A percentile compares a stretch with the other conserved stretches of the same genome.
These are phyloP conservation scores for Aspergillus hiratsukae DNA, from an alignment of 2,329 filamentous ascomycete genomes.

Conservation along the genomic window DNA sequence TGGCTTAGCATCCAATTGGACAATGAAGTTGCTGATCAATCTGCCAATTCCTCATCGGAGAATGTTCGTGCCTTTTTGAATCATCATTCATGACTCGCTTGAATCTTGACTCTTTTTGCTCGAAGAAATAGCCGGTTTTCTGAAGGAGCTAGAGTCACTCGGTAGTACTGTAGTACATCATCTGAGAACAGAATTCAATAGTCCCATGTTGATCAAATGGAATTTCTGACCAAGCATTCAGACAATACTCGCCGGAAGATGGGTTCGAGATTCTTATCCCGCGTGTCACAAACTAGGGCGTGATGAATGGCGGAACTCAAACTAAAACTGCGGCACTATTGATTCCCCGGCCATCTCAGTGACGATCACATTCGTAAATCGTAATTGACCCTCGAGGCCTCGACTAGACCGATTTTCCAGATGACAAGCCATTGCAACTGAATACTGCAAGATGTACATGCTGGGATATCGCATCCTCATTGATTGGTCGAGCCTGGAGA, in stretches of 20 bases:
- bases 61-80: background rate
- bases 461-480: background rate
- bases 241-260: background rate
- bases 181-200: background rate
- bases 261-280: background rate
- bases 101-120: background rate
- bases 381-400: background rate
- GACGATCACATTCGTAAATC: background rate
- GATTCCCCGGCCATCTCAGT: background rate
- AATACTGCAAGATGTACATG: background rate
- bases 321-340: background rate
- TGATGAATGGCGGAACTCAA: background rate
- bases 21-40: background rate
- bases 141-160: background rate
- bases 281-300: background rate
- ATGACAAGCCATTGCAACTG: background rate
- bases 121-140: background rate
- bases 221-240: background rate
- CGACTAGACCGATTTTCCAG: background rate
- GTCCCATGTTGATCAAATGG: background rate
- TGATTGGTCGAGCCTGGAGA: background rate
- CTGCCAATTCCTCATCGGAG: background rate
- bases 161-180: background rate
- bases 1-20: background rate
- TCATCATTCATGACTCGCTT: too few species aligned